Base-by-base conservation (phyloP, 345 rosid species). In the Brassica rapa region DNA sequence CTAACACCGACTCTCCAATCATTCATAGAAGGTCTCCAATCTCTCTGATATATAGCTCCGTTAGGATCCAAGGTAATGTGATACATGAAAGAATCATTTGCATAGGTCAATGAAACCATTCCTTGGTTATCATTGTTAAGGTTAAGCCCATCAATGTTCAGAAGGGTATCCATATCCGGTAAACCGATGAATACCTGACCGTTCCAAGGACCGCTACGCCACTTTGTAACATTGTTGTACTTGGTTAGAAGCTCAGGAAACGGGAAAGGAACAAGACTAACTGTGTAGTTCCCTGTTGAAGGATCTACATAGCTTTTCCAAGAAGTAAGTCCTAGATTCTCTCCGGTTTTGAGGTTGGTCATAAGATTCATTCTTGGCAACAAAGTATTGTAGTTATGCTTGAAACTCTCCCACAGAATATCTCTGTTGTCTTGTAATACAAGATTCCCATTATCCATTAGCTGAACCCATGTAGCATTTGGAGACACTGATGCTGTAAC, bases 201-300 rank as follows among this genome's bases (percentile, higher is more conserved):
- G 24, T 53, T 53, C 59, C 59, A 53, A 24, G 59, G 59, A 15
- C 59, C 59, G 59, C 59, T 53, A 53, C 59, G 59, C 59, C 59
- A 53, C 8, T 6, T 2, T 53, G 23, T 15, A 53, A 53, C 59
- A 53, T 53, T 53, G 59, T 16, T 53, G 0, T 53, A 5, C 24
- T 4, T 15, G 23, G 16, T 53, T 6, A 53, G 23, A 49, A 49
- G 16, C 56, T 49, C 56, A 49, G 56, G 56, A 49, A 14, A 14
- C 19, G 56, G 19, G 19, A 4, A n/a, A 1, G 59, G 59, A 53
- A 16, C 59, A 53, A 53, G 59, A 53, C 9, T 7, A 2, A 16
- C 59, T 16, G 24, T 53, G 24, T 53, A 53, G 59, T 16, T 6
- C 24, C 59, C 59, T 53, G 59, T 6, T 16, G 59, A 53, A 16